These are phyloP conservation scores for Royoungia palumana DNA, from an alignment of 768 basidiomycete species.

Conservation along the genomic window DNA sequence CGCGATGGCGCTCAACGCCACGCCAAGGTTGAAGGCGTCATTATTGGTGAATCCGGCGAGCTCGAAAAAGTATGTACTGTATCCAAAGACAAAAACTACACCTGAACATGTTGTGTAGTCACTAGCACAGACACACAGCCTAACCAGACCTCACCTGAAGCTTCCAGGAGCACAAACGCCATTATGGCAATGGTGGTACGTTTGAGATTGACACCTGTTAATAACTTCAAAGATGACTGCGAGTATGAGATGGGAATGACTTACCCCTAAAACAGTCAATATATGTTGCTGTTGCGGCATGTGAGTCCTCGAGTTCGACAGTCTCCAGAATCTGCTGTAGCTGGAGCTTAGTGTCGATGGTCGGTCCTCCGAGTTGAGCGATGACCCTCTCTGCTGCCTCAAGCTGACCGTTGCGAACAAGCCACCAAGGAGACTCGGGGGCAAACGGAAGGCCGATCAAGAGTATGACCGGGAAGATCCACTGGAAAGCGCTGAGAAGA, in stretches of 20 bases:
- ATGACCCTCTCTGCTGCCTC: slow-evolving; percentile 24
- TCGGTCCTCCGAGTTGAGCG: slow-evolving; percentile 18
- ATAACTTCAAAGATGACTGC: neutral
- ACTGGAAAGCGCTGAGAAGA: slow-evolving; percentile 26
- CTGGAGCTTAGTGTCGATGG: slow-evolving; percentile 22
- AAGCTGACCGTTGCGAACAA: slow-evolving; percentile 28
- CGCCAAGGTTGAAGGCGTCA: slow-evolving; percentile 32
- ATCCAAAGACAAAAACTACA: slow-evolving; percentile 27
- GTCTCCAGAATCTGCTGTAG: slow-evolving; percentile 28
- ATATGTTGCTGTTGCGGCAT: slow-evolving; percentile 28
- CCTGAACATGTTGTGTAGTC: slow-evolving; percentile 9
- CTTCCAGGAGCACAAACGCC: slow-evolving; percentile 31
- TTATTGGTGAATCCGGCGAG: slow-evolving; percentile 30
- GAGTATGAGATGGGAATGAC: neutral
- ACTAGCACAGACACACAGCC: neutral
- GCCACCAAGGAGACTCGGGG: slow-evolving; percentile 34
- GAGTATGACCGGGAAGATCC: slow-evolving; percentile 32
- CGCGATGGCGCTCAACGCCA: slow-evolving; percentile 27
- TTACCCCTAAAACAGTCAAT: slow-evolving; percentile 31
- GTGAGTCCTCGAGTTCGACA: slow-evolving; percentile 27
- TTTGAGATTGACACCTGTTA: slow-evolving; percentile 20
- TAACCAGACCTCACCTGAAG: slow-evolving; percentile 11
- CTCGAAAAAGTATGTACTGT: slow-evolving; percentile 35
- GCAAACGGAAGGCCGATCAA: slow-evolving; percentile 31
- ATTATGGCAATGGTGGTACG: slow-evolving; percentile 29